Base-by-base conservation (phyloP, 2,329 filamentous ascomycete genomes). In the Emmonsiellopsis sp. region DNA sequence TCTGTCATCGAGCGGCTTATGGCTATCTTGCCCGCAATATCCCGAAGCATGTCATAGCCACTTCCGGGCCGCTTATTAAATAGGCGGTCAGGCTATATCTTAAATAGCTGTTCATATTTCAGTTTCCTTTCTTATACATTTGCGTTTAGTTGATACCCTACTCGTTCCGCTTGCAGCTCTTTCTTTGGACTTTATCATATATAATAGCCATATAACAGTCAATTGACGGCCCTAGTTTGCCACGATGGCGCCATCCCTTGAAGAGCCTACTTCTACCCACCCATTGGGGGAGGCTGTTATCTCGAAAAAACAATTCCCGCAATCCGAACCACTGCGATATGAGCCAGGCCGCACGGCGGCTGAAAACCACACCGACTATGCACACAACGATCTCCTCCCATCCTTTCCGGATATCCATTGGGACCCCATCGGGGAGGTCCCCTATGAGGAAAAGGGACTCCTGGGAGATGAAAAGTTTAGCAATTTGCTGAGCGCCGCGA, bases 401-500 rank as follows among this genome's bases (percentile, higher is more conserved):
- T 20, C 44, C 13, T 35, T 47, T 35, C 44, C 44, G 4, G 15
- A 47, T 47, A 35, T 47, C 9, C n/a, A 9, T 15, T 82, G 79
- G 79, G 69, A 70, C 1, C 68, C 75, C 1, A 64, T 82, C 35
- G 68, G 67, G 32, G 70, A 79, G 40, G 65, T 76, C 0, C 70
- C 73, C 0, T 79, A 81, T 55, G 61, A 72, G 50, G 79, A 82
- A 59, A 79, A 78, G 59, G 79, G 78, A 5, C 65, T 78, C 41
- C 68, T 75, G 26, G 79, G 79, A n/a, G 74, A 80, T 54, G 72
- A 76, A 5, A 68, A 75, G 16, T 82, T 81, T 64, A 74, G 75
- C 54, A 73, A 78, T 58, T 72, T 82, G 3, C 70, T 81, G 16
- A 65, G 69, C 34, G 69, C 70, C 8, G 79, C 79, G 11, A 78